A percentile compares a stretch with the other conserved stretches of the same genome.
Evolutionary conservation across 2,329 filamentous ascomycete genomes (phyloP).

Genomic region (Venturia asperata): DNA sequence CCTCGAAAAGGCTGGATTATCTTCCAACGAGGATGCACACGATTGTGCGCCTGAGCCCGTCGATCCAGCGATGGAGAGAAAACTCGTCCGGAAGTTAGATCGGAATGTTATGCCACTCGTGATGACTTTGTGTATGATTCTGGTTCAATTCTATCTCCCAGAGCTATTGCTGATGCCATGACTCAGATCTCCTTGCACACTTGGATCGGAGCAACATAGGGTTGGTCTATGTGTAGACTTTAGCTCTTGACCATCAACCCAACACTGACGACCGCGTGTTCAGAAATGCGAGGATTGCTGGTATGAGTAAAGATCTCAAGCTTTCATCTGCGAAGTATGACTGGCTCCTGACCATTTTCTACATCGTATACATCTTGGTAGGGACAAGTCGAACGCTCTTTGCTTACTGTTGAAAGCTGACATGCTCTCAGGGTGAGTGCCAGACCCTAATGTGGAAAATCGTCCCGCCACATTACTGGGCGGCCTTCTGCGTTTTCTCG

Average conservation of each 20-base stretch:
- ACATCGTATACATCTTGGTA: constrained; percentile 52
- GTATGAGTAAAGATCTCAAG: constrained; percentile 47
- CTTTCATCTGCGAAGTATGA: constrained; percentile 51
- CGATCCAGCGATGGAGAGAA: constrained; percentile 23
- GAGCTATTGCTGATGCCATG: background rate
- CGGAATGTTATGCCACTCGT: constrained; percentile 55
- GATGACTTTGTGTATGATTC: constrained; percentile 24
- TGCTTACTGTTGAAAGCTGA: background rate
- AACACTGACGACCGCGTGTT: background rate
- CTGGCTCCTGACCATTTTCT: constrained; percentile 57
- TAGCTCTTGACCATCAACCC: constrained; percentile 15
- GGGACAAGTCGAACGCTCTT: background rate
- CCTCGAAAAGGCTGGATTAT: background rate
- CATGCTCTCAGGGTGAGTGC: constrained; percentile 47
- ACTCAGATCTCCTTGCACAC: constrained; percentile 64
- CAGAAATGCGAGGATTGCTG: constrained; percentile 54
- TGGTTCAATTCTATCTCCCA: background rate
- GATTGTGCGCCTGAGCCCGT: background rate
- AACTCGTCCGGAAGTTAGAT: constrained; percentile 69
- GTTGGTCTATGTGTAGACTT: background rate
- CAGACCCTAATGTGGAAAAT: constrained; percentile 50
- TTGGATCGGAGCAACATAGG: constrained; percentile 70
- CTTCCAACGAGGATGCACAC: background rate
- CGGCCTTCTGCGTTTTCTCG: constrained; percentile 30
- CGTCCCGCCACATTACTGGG: constrained; percentile 30